Evolutionary conservation across 139 green algal genomes (phyloP).

Genomic region (Limnomonas spitsbergensis): DNA sequence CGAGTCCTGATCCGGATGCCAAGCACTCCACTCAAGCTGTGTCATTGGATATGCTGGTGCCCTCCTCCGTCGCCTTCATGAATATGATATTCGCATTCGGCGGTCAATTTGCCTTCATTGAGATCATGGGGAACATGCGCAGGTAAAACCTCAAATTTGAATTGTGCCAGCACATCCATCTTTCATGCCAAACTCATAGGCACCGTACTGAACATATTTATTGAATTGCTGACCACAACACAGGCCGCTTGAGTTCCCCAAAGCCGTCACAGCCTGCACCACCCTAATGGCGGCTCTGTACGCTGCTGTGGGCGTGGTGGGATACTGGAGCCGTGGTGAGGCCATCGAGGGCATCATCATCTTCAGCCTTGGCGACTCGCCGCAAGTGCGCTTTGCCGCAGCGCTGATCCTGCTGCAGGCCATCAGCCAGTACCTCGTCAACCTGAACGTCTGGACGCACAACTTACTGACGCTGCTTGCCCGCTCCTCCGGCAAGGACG

Average conservation of each 20-base stretch:
- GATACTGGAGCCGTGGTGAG: slow-evolving; percentile 46
- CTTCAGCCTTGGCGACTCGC: slow-evolving; percentile 35
- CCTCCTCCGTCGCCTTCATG: slow-evolving; percentile 15
- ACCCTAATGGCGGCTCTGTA: slow-evolving; percentile 46
- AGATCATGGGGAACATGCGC: slow-evolving; percentile 39
- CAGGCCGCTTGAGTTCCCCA: slow-evolving; percentile 31
- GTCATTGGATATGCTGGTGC: background rate
- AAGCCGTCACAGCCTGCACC: slow-evolving; percentile 37
- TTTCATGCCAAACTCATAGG: background rate
- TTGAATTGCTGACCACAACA: background rate
- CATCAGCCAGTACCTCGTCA: slow-evolving; percentile 58
- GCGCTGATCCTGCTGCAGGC: slow-evolving; percentile 34
- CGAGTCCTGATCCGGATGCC: slow-evolving; percentile 22
- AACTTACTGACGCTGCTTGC: slow-evolving; percentile 54
- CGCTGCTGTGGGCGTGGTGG: slow-evolving; percentile 35
- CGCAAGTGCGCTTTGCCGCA: background rate
- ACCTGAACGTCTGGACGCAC: slow-evolving; percentile 62
- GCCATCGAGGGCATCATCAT: slow-evolving; percentile 41
- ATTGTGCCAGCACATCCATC: background rate
- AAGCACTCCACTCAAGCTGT: slow-evolving; percentile 19
- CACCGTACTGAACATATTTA: background rate
- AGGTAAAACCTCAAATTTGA: background rate
- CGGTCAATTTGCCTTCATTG: slow-evolving; percentile 49
- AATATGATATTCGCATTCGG: slow-evolving; percentile 12
- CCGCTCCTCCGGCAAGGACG: background rate